A percentile compares a stretch with the other conserved stretches of the same genome.
phyloP scores from a whole-genome alignment of 2,329 filamentous ascomycete genomes.

The Epichloe amarillans region DNA sequence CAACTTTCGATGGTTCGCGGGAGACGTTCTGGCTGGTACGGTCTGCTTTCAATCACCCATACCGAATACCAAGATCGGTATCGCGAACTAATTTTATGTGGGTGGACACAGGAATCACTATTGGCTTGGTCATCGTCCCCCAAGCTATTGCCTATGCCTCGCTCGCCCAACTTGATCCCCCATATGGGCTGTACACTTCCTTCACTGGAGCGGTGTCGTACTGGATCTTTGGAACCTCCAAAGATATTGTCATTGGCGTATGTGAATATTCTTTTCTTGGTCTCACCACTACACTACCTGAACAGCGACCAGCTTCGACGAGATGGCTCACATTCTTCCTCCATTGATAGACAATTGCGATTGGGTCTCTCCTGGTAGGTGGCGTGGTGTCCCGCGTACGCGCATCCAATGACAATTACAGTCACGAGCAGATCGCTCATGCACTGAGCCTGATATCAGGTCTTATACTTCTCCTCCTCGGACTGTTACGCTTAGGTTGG shows the following conservation, averaged over 20 bases:
- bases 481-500: slow-evolving; percentile 34
- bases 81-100: no score
- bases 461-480: slow-evolving; percentile 28
- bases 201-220: slow-evolving; percentile 72
- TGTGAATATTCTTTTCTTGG: slow-evolving; percentile 6
- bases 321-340: background rate
- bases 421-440: slow-evolving; percentile 28
- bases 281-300: no score
- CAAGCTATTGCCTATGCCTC: slow-evolving; percentile 72
- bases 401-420: slow-evolving; percentile 20
- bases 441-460: slow-evolving; percentile 33
- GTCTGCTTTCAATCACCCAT: background rate
- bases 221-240: slow-evolving; percentile 75
- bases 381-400: slow-evolving; percentile 29
- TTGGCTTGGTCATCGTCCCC: slow-evolving; percentile 61
- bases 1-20: slow-evolving; percentile 58
- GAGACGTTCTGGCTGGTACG: slow-evolving; percentile 59
- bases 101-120: slow-evolving; percentile 18
- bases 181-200: slow-evolving; percentile 69
- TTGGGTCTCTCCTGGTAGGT: slow-evolving; percentile 37
- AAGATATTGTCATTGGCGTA: slow-evolving; percentile 69
- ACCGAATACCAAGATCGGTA: no score
- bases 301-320: no score
- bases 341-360: slow-evolving; percentile 37
- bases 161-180: slow-evolving; percentile 51